Evolutionary conservation across 148 eudicot species (phyloP).

Genomic region (Cornus controversa): DNA sequence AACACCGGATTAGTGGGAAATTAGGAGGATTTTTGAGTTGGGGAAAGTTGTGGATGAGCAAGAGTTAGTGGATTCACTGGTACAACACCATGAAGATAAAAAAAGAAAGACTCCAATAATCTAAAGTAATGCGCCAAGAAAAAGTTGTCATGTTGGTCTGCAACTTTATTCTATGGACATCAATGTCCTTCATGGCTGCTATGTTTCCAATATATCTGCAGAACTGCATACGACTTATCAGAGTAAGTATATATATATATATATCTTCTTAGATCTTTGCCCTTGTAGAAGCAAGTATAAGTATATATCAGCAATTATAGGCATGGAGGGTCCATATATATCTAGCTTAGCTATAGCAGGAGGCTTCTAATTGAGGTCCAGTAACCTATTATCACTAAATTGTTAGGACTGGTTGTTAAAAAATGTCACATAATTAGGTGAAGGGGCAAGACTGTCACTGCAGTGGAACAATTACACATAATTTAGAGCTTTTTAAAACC

Average conservation of each 20-base stretch:
- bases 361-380: too few species aligned
- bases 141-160: not conserved
- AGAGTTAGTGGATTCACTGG: constrained; percentile 21
- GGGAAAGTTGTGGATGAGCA: constrained; percentile 8
- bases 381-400: not conserved
- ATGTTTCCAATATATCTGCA: not conserved
- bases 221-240: not conserved
- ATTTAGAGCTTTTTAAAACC: not conserved
- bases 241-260: not conserved
- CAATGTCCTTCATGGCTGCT: constrained; percentile 1
- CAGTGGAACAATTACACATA: not conserved
- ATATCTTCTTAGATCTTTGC: not conserved
- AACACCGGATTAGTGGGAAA: constrained; percentile 16
- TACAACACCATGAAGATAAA: not conserved
- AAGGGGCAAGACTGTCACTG: not conserved
- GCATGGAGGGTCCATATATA: not conserved
- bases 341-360: too few species aligned
- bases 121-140: not conserved
- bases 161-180: not conserved
- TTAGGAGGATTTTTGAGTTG: constrained; percentile 5
- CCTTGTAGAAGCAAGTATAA: not conserved
- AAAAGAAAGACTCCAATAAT: not conserved
- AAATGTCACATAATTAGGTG: not conserved
- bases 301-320: not conserved
- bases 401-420: not conserved